A percentile compares a stretch with the other conserved stretches of the same genome.
Conservation (phyloP, 805 yeast genomes). For the Starmerella riodocensis region DNA sequence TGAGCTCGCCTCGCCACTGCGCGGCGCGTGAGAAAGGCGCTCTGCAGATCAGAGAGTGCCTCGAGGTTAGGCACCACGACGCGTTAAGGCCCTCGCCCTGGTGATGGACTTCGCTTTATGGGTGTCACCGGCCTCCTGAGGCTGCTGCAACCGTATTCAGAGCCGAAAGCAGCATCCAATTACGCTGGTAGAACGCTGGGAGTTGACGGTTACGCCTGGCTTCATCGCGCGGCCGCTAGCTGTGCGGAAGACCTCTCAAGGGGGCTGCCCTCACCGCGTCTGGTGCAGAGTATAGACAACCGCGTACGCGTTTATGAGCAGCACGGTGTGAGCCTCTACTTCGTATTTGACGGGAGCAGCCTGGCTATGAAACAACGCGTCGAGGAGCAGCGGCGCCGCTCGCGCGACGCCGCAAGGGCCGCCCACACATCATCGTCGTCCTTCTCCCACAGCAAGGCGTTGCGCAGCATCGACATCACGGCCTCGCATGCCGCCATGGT, state of each 20-base stretch:
- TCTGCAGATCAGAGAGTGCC: no score
- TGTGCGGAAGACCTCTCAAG: conserved; percentile 75
- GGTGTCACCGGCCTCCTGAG: conserved; percentile 77
- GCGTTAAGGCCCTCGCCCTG: no score
- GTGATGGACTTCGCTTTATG: no score
- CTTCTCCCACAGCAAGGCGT: neutral
- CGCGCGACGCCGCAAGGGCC: conserved; percentile 41
- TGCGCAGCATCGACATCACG: conserved; percentile 62
- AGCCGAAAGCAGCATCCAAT: conserved; percentile 40
- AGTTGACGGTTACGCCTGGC: conserved; percentile 95
- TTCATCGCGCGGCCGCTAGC: conserved; percentile 69
- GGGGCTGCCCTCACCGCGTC: conserved; percentile 49
- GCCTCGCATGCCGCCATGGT: conserved; percentile 83
- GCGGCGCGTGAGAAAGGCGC: no score
- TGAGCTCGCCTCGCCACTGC: no score
- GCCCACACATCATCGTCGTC: neutral
- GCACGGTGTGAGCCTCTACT: conserved; percentile 63
- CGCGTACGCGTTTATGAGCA: conserved; percentile 51
- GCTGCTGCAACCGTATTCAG: conserved; percentile 62
- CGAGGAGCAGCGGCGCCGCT: conserved; percentile 47
- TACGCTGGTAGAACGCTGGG: conserved; percentile 70
- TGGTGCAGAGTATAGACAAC: conserved; percentile 50
- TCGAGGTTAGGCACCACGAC: no score
- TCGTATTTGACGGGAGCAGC: conserved; percentile 88
- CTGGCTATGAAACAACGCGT: conserved; percentile 68